Evolutionary conservation across 1,284 basidiomycete genomes (phyloP).

Genomic region (Apiotrichum gracile): DNA sequence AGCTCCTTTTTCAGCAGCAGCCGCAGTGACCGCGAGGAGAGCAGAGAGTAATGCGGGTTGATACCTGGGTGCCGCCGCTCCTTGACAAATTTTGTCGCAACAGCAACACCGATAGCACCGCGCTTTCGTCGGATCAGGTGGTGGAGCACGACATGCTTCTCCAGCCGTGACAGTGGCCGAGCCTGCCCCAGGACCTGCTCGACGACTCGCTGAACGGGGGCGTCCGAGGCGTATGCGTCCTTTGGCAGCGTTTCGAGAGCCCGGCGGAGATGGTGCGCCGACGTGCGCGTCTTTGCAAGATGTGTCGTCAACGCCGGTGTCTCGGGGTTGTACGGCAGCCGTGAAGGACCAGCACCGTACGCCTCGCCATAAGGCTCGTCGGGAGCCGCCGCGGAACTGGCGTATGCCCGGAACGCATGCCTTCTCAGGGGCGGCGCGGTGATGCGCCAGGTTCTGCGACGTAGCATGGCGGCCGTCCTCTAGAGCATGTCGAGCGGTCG

Average conservation of each 20-base stretch:
- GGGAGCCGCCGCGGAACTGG: background rate
- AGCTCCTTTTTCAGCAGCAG: background rate
- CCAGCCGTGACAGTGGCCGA: slow-evolving; percentile 18
- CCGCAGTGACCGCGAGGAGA: background rate
- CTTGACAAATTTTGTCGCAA: background rate
- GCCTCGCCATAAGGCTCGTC: slow-evolving; percentile 27
- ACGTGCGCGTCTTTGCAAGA: background rate
- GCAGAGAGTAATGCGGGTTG: background rate
- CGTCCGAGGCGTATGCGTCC: background rate
- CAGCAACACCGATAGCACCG: background rate
- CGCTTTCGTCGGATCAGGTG: slow-evolving; percentile 22
- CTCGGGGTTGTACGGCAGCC: slow-evolving; percentile 27
- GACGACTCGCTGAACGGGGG: background rate
- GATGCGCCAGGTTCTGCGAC: slow-evolving; percentile 4
- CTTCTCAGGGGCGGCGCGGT: slow-evolving; percentile 3
- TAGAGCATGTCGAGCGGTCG: slow-evolving; percentile 2
- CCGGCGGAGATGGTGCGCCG: background rate
- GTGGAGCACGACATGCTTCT: slow-evolving; percentile 26
- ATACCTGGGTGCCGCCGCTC: background rate
- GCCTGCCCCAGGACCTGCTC: background rate
- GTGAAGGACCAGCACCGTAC: slow-evolving; percentile 37
- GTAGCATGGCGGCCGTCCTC: background rate
- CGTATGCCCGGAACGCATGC: background rate
- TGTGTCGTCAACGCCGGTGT: background rate
- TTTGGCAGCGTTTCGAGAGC: background rate